These are phyloP conservation scores for Leucoagaricus sp. DNA, from an alignment of 1,284 basidiomycete species.

Conservation along the genomic window DNA sequence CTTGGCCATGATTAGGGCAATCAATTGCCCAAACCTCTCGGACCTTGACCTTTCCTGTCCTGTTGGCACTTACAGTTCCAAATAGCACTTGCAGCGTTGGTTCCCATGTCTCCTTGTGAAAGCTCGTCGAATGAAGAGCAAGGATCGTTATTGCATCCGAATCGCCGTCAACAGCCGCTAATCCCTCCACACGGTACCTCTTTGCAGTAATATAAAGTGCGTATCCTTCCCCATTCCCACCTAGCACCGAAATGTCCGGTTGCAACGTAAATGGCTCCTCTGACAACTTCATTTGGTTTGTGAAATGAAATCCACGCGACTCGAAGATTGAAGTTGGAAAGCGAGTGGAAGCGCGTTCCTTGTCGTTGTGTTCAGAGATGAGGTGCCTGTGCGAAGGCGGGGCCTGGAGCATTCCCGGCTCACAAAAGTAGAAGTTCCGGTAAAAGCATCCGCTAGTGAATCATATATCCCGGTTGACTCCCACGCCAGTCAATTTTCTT, in stretches of 20 bases:
- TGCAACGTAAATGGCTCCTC: constrained; percentile 12
- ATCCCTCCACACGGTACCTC: constrained; percentile 49
- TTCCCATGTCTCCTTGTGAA: constrained; percentile 70
- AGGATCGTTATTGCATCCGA: constrained; percentile 52
- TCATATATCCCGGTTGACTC: constrained; percentile 7
- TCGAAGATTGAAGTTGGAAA: neutral
- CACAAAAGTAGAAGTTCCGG: constrained; percentile 7
- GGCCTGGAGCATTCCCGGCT: neutral
- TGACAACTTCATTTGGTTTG: neutral
- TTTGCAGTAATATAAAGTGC: constrained; percentile 56
- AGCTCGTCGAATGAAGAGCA: constrained; percentile 62
- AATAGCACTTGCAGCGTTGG: constrained; percentile 51
- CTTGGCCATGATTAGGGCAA: constrained; percentile 43
- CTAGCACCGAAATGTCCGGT: constrained; percentile 7
- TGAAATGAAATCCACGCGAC: neutral
- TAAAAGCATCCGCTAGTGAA: neutral
- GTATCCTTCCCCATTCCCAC: constrained; percentile 28
- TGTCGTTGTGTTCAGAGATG: neutral
- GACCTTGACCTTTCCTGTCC: constrained; percentile 29
- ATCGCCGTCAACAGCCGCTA: constrained; percentile 34
- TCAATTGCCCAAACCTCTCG: constrained; percentile 42
- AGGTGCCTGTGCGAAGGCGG: neutral
- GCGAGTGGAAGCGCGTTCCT: no score
- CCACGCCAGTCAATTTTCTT: neutral
- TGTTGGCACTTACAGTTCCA: constrained; percentile 21